These are phyloP conservation scores for Panaeolus cyanescens DNA, from an alignment of 768 basidiomycete species.

Conservation along the genomic window DNA sequence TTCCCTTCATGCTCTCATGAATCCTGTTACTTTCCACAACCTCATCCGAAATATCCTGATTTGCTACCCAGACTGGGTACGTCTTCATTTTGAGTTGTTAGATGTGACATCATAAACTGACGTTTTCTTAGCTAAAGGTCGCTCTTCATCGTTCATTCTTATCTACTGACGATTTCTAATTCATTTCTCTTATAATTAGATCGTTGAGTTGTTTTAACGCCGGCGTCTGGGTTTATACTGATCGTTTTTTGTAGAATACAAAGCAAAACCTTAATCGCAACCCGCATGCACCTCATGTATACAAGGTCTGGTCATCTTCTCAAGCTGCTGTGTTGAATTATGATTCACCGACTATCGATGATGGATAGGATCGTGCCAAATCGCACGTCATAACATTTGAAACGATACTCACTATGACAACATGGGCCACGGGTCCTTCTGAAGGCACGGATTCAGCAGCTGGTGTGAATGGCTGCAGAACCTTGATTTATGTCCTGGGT, in stretches of 20 bases:
- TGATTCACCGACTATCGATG: background rate
- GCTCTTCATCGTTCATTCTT: background rate
- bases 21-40: background rate
- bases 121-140: background rate
- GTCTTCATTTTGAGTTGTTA: background rate
- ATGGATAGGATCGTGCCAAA: background rate
- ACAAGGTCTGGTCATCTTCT: background rate
- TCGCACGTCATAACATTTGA: background rate
- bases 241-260: background rate
- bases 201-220: background rate
- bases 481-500: conserved; percentile 1
- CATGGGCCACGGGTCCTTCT: background rate
- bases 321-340: background rate
- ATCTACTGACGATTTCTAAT: background rate
- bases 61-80: background rate
- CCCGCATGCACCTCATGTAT: background rate
- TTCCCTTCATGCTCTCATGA: background rate
- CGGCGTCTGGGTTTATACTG: background rate
- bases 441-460: background rate
- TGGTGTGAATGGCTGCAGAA: background rate
- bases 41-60: background rate
- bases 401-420: background rate
- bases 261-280: background rate
- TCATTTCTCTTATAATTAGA: background rate
- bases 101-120: background rate